These are phyloP conservation scores for Fragaria vesca DNA, from an alignment of 306 rosid species.

Conservation along the genomic window DNA sequence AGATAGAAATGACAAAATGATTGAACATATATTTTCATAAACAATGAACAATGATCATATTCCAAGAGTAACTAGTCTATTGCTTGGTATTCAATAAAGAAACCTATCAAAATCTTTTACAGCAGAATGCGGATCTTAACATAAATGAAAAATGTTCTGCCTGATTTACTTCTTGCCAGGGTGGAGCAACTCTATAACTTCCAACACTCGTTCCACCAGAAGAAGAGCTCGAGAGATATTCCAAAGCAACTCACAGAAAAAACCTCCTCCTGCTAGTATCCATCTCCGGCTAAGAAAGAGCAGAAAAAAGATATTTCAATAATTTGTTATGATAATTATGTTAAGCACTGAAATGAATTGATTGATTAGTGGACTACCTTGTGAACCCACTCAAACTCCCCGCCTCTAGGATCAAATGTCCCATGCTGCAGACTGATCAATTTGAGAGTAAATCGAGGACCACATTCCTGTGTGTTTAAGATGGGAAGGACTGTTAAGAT, in stretches of 20 bases:
- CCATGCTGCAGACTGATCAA: conserved; percentile 78
- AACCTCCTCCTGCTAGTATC: conserved; percentile 98
- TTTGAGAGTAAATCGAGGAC: conserved; percentile 88
- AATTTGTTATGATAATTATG: background rate
- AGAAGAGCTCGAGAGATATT: conserved; percentile 21
- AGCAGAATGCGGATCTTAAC: background rate
- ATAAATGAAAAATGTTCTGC: conserved; percentile 12
- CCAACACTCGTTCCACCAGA: conserved; percentile 12
- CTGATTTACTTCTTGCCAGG: conserved; percentile 7
- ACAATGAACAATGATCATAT: background rate
- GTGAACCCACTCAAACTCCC: conserved; percentile 96
- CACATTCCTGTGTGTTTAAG: conserved; percentile 66
- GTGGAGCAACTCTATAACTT: conserved; percentile 4
- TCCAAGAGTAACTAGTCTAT: conserved; percentile 1
- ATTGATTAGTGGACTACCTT: conserved; percentile 51
- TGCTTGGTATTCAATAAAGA: conserved; percentile 6
- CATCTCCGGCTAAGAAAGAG: conserved; percentile 75
- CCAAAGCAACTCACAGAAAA: conserved; percentile 57
- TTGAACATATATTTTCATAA: background rate
- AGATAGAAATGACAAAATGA: conserved; percentile 20
- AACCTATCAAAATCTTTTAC: background rate
- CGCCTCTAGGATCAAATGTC: conserved; percentile 80
- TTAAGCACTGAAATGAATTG: background rate
- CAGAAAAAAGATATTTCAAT: conserved; percentile 6
- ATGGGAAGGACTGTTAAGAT: background rate